Base-by-base conservation (phyloP, 2,329 filamentous ascomycete genomes). In the Aureobasidium sp. region DNA sequence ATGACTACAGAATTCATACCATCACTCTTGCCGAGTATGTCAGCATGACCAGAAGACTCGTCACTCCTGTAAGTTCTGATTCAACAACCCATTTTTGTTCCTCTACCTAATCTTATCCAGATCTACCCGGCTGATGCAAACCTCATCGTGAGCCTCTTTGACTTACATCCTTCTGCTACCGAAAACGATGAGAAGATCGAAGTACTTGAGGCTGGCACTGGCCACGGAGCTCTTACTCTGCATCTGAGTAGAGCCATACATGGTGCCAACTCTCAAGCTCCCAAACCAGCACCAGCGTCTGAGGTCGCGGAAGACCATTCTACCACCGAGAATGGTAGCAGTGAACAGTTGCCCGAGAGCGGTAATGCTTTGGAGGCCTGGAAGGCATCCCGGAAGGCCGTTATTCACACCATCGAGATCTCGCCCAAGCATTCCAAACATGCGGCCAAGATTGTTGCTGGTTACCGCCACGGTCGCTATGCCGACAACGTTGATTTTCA, bases 191-290 rank as follows among this genome's bases (percentile, higher is more conserved):
- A 77, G 9, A 82, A 80, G 0, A 72, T 92, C 13, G 88, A 93
- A 70, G 89, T 94, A 48, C 85, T 94, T 58, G 90, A 94, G 74
- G 89, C 89, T 50, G 90, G 90, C 15, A 94, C 90, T 3, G 90
- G 90, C n/a, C 89, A 92, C 78, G 90, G 90, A 62, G 86, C 87
- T 37, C 74, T 94, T 62, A 93, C 89, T 0, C 74, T 94, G 4
- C 84, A 92, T 69, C 79, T 94, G 27, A 86, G 89, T 32, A 83
- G 88, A 58, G 88, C 89, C 3, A 83, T 94, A 48, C 87, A 92
- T 70, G 89, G 83, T 48, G 87, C 85, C 21, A 92, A 92, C 68
- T 75, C 83, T 2, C 74, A 78, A 3, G 75, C 81, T 5, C 79
- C 81, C 0, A 15, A 68, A 72, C 15, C 71, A 80, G 16, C 77